Base-by-base conservation (phyloP, 1,284 basidiomycete species). In the Cystobasidiaceae sp. region DNA sequence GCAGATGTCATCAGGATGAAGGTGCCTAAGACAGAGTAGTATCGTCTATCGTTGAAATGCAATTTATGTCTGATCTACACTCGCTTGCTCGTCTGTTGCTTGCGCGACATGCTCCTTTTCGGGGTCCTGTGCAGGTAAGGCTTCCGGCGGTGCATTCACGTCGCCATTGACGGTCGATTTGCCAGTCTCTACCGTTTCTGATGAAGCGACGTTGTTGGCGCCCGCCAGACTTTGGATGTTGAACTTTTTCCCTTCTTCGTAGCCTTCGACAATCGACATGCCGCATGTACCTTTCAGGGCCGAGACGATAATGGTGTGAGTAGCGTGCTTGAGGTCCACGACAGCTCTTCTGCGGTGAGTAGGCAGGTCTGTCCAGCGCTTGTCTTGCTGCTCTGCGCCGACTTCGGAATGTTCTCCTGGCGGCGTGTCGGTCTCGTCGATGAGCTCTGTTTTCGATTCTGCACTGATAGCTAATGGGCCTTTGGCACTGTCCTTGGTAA, bases 301-400 rank as follows among this genome's bases (percentile, higher is more conserved):
- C 15, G 61, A 64, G 5, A 64, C 52, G 17, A 64, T 41, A 23
- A 64, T 64, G 8, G 52, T 55, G 32, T 64, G 61, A 8, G 61
- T 64, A 19, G 61, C 51, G n/a, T 64, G 34, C 52, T 64, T 64
- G 27, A 64, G 51, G 33, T 64, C 52, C 5, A 64, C 61, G 30
- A 21, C 34, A 3, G 50, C 37, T 27, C 61, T 39, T 30, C 51
- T 37, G 19, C 61, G 61, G 21, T 54, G 17, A 2, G 27, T 43
- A 23, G 61, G 61, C 8, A 64, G 43, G 13, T 37, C 34, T 27
- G 46, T 33, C 28, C 33, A 49, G 30, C 43, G 56, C 15, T 27
- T 43, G 19, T 49, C 60, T 43, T 48, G 19, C 25, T 19, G 34
- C 17, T 13, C 2, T n/a, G 25, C 23, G 6, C 30, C 60, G 19